Conservation (phyloP, 345 rosid species). For the Gossypium sturtianum region DNA sequence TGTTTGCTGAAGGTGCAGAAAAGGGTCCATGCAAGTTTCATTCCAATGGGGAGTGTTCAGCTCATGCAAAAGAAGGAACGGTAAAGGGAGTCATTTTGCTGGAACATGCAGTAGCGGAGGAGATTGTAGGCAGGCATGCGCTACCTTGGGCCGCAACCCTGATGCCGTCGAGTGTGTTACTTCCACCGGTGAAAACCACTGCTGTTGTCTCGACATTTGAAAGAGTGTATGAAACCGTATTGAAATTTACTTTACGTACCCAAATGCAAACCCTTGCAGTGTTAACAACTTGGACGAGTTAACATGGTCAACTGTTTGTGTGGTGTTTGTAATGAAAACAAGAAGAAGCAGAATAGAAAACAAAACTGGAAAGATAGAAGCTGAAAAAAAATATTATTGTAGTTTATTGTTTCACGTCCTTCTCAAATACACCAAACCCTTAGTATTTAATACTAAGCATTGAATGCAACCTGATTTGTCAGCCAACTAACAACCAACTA, state of each 20-base stretch:
- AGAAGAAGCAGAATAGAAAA: no score
- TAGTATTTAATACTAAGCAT: no score
- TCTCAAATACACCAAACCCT: no score
- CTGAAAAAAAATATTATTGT: no score
- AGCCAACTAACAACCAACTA: no score
- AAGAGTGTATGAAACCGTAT: no score
- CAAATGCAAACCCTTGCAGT: neutral
- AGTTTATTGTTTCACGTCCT: no score
- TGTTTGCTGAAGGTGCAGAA: neutral
- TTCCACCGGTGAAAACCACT: neutral
- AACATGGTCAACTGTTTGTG: no score
- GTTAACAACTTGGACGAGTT: no score
- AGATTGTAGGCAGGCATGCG: neutral
- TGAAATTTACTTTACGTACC: neutral
- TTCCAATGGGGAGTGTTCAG: neutral
- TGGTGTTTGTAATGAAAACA: no score
- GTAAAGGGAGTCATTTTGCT: neutral
- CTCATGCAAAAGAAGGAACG: neutral
- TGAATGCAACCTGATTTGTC: no score
- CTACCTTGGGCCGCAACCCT: conserved; percentile 6
- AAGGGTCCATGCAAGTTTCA: neutral
- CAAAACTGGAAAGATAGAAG: no score
- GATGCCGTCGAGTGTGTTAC: neutral
- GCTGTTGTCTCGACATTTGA: neutral
- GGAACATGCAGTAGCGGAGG: neutral